A percentile compares a stretch with the other conserved stretches of the same genome.
Evolutionary conservation across 257 asterid genomes (phyloP).

Genomic region (Mitragyna speciosa): DNA sequence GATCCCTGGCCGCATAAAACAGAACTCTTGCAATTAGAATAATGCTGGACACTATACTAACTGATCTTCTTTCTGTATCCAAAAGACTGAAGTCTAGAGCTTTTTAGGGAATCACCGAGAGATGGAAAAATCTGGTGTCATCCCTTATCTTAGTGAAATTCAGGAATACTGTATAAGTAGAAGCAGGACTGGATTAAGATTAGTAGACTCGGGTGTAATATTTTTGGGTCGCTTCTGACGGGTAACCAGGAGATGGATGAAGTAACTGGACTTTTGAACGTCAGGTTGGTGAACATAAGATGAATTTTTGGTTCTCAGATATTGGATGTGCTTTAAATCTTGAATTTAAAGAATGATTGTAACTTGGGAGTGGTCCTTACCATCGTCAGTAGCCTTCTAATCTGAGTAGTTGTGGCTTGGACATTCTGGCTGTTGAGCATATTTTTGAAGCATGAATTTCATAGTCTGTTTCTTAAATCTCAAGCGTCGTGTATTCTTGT

Average conservation of each 20-base stretch:
- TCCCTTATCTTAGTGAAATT: background rate
- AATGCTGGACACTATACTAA: background rate
- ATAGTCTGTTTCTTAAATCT: background rate
- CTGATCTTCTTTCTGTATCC: background rate
- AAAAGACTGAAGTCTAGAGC: background rate
- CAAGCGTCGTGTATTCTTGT: background rate
- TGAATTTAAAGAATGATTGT: background rate
- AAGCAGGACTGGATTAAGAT: background rate
- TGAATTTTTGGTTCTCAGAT: background rate
- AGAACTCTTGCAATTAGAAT: background rate
- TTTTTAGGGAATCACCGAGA: background rate
- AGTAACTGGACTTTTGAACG: background rate
- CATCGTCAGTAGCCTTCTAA: background rate
- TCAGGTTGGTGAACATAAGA: background rate
- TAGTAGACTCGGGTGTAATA: background rate
- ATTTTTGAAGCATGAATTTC: background rate
- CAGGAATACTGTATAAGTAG: background rate
- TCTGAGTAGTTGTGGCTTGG: background rate
- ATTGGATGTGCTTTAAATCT: background rate
- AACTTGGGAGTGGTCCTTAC: background rate
- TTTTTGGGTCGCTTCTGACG: background rate
- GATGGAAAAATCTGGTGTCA: background rate
- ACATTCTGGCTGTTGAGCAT: background rate
- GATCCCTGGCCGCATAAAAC: too few species aligned
- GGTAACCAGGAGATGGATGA: background rate